Evolutionary conservation across 371 early-diverging fungal species (phyloP).

Genomic region (Saksenaea oblongispora): DNA sequence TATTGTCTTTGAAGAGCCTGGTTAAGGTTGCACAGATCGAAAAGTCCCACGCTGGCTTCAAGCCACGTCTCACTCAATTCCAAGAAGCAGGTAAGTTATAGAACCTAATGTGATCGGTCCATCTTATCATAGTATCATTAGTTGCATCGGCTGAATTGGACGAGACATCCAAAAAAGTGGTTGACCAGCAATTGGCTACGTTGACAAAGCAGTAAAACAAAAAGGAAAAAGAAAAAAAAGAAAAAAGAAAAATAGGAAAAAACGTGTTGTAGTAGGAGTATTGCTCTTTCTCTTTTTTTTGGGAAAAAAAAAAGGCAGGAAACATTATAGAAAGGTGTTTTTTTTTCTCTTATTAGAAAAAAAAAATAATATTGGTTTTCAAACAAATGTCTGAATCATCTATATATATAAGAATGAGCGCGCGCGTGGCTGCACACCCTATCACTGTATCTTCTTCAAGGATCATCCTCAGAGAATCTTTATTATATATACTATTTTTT

Average conservation of each 20-base stretch:
- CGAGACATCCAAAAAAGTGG: background rate
- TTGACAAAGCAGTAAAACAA: background rate
- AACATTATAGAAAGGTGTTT: too few species aligned
- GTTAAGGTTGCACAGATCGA: conserved; percentile 58
- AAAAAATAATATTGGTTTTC: too few species aligned
- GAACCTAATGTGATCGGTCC: background rate
- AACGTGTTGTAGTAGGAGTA: background rate
- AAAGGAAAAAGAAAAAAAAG: background rate
- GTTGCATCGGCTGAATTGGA: background rate
- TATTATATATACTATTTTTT: too few species aligned
- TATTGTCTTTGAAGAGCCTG: conserved; percentile 73
- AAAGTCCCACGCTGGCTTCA: conserved; percentile 48
- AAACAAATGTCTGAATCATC: too few species aligned
- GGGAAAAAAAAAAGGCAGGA: background rate
- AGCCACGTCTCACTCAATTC: conserved; percentile 57
- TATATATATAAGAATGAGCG: too few species aligned
- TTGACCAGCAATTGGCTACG: background rate
- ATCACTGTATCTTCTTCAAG: too few species aligned
- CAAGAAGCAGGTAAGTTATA: conserved; percentile 42
- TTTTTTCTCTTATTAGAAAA: too few species aligned
- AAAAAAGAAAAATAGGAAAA: background rate
- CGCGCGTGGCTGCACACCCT: too few species aligned
- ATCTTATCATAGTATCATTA: background rate
- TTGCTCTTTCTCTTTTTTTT: background rate
- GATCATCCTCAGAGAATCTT: too few species aligned